A percentile compares a stretch with the other conserved stretches of the same genome.
Conservation (phyloP, 2,329 filamentous ascomycete genomes). For the Phialemonium atrogriseum region DNA sequence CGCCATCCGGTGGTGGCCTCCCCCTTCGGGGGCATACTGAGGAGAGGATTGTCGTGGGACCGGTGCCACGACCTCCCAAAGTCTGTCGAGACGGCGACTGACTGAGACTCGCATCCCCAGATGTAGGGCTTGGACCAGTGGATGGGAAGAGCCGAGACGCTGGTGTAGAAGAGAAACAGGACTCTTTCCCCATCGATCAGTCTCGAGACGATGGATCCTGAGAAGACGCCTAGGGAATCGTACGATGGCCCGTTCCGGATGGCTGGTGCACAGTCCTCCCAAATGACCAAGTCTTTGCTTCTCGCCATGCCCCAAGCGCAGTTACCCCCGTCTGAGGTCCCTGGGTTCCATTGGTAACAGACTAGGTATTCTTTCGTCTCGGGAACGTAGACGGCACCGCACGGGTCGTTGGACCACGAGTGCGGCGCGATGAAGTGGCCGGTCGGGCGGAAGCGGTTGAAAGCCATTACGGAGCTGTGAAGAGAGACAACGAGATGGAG, state of each 20-base stretch:
- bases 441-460: not conserved
- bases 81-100: constrained; percentile 1
- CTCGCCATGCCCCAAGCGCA: constrained; percentile 1
- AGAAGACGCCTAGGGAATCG: constrained; percentile 1
- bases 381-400: not conserved
- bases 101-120: not conserved
- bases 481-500: too few species aligned
- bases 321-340: not conserved
- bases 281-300: not conserved
- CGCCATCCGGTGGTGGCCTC: constrained; percentile 16
- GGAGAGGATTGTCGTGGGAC: constrained; percentile 13
- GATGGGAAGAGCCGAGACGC: constrained; percentile 1
- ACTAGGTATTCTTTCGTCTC: constrained; percentile 2
- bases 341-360: constrained; percentile 1
- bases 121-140: constrained; percentile 2
- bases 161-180: constrained; percentile 2
- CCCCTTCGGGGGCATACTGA: constrained; percentile 10
- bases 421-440: constrained; percentile 1
- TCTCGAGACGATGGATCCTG: constrained; percentile 1
- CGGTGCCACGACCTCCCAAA: constrained; percentile 10
- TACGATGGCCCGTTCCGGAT: not conserved
- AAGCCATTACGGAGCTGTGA: not conserved
- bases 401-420: constrained; percentile 2
- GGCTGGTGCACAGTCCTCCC: not conserved
- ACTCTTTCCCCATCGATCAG: not conserved